phyloP scores from a whole-genome alignment of 2,329 filamentous ascomycete genomes.

The Onygena corvina region DNA sequence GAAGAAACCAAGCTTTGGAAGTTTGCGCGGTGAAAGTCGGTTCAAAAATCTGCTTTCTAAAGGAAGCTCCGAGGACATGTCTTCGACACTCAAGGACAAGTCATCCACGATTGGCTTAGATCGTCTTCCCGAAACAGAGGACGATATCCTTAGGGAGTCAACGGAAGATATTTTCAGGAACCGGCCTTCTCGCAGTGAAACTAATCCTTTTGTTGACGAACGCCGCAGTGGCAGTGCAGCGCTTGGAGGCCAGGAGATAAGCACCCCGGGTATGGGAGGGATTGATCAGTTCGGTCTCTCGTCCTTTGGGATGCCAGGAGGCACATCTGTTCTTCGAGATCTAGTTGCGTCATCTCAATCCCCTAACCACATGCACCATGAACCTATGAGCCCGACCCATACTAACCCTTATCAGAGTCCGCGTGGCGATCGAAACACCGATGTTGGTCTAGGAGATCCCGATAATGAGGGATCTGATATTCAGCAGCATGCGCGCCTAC shows the following conservation, averaged over 20 bases:
- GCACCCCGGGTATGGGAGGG: constrained; percentile 34
- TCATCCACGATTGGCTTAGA: constrained; percentile 42
- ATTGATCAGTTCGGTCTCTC: constrained; percentile 47
- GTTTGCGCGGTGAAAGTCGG: constrained; percentile 62
- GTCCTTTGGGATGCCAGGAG: constrained; percentile 49
- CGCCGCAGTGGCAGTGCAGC: constrained; percentile 51
- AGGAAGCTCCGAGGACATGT: constrained; percentile 56
- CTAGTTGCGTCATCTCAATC: constrained; percentile 45
- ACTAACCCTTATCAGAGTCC: constrained; percentile 96
- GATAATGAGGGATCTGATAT: constrained; percentile 46
- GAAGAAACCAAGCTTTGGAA: constrained; percentile 58
- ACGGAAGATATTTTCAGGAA: constrained; percentile 41
- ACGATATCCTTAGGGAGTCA: constrained; percentile 37
- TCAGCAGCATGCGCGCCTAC: constrained; percentile 35
- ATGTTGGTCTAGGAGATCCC: constrained; percentile 39
- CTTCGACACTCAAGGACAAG: constrained; percentile 43
- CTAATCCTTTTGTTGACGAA: constrained; percentile 38
- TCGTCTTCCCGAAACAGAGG: constrained; percentile 42
- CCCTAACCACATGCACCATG: constrained; percentile 43
- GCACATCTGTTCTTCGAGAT: constrained; percentile 46
- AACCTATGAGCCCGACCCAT: constrained; percentile 78
- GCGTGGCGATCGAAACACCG: constrained; percentile 53
- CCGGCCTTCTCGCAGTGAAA: constrained; percentile 38
- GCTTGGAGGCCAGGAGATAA: constrained; percentile 62
- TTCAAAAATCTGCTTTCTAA: constrained; percentile 77